These are phyloP conservation scores for Serendipita vermifera DNA, from an alignment of 768 basidiomycete species.

Conservation along the genomic window DNA sequence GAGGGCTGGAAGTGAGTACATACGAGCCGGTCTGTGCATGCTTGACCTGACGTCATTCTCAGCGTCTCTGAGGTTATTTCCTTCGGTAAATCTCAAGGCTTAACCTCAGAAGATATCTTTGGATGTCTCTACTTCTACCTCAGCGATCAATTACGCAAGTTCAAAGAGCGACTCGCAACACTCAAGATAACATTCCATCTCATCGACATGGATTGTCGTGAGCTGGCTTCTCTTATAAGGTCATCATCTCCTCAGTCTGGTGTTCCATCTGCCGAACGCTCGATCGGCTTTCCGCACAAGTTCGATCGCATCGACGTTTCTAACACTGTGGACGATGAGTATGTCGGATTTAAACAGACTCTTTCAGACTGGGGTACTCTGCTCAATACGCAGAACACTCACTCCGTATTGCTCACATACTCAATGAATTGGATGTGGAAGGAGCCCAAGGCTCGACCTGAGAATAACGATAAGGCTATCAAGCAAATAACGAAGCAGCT, in stretches of 20 bases:
- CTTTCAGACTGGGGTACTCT: conserved; percentile 29
- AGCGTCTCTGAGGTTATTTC: conserved; percentile 31
- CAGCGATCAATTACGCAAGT: conserved; percentile 28
- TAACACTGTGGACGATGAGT: conserved; percentile 34
- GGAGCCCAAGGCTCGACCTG: conserved; percentile 11
- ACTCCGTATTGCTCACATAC: conserved; percentile 29
- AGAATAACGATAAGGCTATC: not conserved
- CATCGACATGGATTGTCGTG: conserved; percentile 27
- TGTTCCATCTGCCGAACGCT: conserved; percentile 18
- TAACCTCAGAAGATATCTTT: conserved; percentile 32
- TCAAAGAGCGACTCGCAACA: conserved; percentile 26
- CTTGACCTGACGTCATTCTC: not conserved
- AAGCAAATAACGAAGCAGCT: not conserved
- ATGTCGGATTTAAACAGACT: conserved; percentile 28
- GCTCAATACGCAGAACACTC: conserved; percentile 20
- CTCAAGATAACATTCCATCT: conserved; percentile 27
- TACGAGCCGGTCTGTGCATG: not conserved
- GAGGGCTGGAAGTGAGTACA: conserved; percentile 35
- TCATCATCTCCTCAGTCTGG: conserved; percentile 17
- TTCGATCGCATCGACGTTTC: conserved; percentile 41
- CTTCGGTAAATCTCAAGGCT: conserved; percentile 30
- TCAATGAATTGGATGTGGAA: conserved; percentile 36
- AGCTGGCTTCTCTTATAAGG: conserved; percentile 29
- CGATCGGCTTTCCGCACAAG: too few relatives aligned
- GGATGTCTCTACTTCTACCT: conserved; percentile 40